These are phyloP conservation scores for Tylopilus rubrobrunneus DNA, from an alignment of 768 basidiomycete species.

Conservation along the genomic window DNA sequence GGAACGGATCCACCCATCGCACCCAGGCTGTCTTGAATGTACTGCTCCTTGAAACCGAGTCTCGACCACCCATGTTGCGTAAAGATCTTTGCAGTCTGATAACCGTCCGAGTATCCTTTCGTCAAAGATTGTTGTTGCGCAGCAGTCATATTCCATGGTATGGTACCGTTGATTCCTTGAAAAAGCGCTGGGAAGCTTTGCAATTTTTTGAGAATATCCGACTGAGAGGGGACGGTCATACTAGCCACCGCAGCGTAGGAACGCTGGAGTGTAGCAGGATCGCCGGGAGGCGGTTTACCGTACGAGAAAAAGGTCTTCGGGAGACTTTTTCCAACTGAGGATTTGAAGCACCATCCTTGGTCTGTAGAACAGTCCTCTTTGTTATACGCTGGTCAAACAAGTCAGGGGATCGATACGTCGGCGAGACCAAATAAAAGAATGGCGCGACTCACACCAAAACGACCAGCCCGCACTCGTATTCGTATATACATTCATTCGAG, in stretches of 20 bases:
- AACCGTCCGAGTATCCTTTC: conserved; percentile 60
- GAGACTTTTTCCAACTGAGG: conserved; percentile 52
- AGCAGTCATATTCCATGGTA: conserved; percentile 6
- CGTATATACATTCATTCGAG: conserved; percentile 56
- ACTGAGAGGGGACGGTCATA: conserved; percentile 14
- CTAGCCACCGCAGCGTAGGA: conserved; percentile 11
- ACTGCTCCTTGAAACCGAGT: conserved; percentile 61
- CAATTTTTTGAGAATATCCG: conserved; percentile 10
- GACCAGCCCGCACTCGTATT: conserved; percentile 58
- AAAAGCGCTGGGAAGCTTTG: background rate
- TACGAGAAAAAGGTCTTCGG: conserved; percentile 59
- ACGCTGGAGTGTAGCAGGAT: conserved; percentile 20
- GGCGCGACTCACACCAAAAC: conserved; percentile 57
- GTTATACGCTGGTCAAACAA: conserved; percentile 43
- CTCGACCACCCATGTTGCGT: conserved; percentile 44
- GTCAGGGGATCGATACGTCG: background rate
- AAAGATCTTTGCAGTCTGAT: conserved; percentile 52
- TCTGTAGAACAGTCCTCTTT: conserved; percentile 59
- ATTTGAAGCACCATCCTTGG: conserved; percentile 67
- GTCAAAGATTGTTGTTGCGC: conserved; percentile 11
- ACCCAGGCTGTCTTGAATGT: conserved; percentile 44
- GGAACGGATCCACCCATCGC: conserved; percentile 10
- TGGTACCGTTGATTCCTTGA: background rate
- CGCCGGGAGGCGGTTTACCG: conserved; percentile 25
- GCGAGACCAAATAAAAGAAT: background rate